phyloP scores from a whole-genome alignment of 768 basidiomycete species.

The Sarcodon sp. region DNA sequence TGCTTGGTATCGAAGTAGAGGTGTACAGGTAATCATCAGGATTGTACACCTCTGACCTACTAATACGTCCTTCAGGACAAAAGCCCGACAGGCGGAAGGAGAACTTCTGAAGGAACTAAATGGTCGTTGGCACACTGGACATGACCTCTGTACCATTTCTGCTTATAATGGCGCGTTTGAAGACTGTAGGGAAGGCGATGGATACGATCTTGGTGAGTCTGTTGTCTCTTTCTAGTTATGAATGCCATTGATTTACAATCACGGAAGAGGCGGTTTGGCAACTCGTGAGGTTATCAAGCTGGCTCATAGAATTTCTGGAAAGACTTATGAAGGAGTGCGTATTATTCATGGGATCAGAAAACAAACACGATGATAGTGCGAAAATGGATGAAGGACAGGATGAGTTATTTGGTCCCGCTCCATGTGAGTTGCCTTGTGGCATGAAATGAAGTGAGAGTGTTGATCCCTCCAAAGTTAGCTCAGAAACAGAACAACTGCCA shows the following conservation, averaged over 20 bases:
- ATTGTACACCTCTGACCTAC: background rate
- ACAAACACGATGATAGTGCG: slow-evolving; percentile 2
- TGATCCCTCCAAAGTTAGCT: slow-evolving; percentile 8
- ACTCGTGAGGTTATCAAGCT: slow-evolving; percentile 45
- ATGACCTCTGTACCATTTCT: slow-evolving; percentile 51
- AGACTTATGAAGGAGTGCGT: slow-evolving; percentile 44
- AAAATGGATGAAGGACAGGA: background rate
- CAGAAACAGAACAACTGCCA: slow-evolving; percentile 9
- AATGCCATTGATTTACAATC: slow-evolving; percentile 1
- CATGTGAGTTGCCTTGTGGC: background rate
- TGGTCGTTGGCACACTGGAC: slow-evolving; percentile 45
- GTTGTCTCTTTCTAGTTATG: background rate
- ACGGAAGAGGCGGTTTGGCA: slow-evolving; percentile 60
- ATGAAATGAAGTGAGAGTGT: background rate
- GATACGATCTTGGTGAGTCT: slow-evolving; percentile 48
- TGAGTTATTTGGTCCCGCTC: background rate
- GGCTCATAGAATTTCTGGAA: slow-evolving; percentile 51
- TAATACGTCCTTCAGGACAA: slow-evolving; percentile 15
- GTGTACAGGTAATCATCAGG: slow-evolving; percentile 18
- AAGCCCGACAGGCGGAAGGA: slow-evolving; percentile 14
- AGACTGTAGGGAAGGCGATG: slow-evolving; percentile 46
- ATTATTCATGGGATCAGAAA: slow-evolving; percentile 10
- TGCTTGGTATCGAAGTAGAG: slow-evolving; percentile 34
- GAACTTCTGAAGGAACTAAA: slow-evolving; percentile 27
- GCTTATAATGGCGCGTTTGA: slow-evolving; percentile 55